Evolutionary conservation across 495 filamentous ascomycete species (phyloP), one percentile per base, ranked within the genome.

Genomic region (Podospora anserina): DNA sequence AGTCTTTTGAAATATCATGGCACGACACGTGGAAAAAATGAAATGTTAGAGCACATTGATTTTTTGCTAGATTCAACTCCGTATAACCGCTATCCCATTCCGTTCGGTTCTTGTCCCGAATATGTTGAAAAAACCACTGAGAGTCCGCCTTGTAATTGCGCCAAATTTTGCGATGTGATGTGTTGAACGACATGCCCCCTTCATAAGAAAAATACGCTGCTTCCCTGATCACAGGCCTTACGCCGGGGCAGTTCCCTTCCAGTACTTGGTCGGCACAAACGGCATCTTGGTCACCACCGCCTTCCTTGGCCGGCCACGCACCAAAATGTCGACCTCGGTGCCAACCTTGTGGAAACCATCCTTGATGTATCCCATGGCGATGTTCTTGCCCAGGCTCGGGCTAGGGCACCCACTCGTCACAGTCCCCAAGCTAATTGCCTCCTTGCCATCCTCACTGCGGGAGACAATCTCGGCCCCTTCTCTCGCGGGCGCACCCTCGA

Each of bases 361-460:
- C 79, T 89, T 88, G 70, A 99, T 82, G 76, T 98, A 99, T 0
- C 90, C 95, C 95, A 99, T 99, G 56, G 96, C 94, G 65, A 99
- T 93, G 75, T 97, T 97, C 76, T 87, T 89, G 27, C 88, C 89
- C 19, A 97, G 82, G 1, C 89, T 91, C 5, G 94, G 95, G 72
- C 90, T 93, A 0, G 95, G 95, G 70, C 93, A 90, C 7, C 95
- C 95, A 64, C 91, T 94, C 7, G 95, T 99, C 66, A 99, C 85
- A n/a, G 66, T 75, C 20, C 85, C 86, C 60, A 90, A 83, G 66
- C 80, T 82, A 32, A n/a, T 39, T n/a, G 87, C 81, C 11, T 85
- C 86, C 15, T 82, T 81, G 57, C 63, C 68, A 2, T 63, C 67
- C 65, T 83, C 79, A 66, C 88, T 82, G 4, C 63, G 69, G 68